Percentiles rank a stretch among this genome's conserved stretches.
phyloP scores from a whole-genome alignment of 768 basidiomycete species.

The Mrakia blollopis region DNA sequence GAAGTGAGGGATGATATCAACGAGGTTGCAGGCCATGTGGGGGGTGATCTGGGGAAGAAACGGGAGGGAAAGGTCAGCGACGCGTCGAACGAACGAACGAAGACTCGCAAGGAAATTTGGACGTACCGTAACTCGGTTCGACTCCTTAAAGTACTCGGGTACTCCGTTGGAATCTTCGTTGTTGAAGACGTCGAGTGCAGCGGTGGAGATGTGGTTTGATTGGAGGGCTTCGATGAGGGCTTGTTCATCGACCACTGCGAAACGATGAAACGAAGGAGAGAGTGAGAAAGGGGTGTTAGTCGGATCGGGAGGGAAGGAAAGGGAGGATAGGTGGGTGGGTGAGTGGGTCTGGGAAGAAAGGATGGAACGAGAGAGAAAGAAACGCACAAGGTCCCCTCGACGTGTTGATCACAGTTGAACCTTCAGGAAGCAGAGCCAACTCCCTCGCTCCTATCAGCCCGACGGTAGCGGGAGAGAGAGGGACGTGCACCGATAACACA shows the following conservation, averaged over 20 bases:
- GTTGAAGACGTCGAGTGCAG: constrained; percentile 61
- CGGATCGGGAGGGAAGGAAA: neutral
- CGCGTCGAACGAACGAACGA: neutral
- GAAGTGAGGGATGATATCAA: constrained; percentile 6
- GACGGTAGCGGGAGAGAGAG: constrained; percentile 53
- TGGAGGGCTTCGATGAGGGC: constrained; percentile 54
- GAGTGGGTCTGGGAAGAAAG: too few relatives aligned
- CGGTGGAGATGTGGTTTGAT: constrained; percentile 54
- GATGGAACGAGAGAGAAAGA: neutral
- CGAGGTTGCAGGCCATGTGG: constrained; percentile 10
- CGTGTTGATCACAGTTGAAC: constrained; percentile 62
- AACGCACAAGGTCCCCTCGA: constrained; percentile 53
- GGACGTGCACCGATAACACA: constrained; percentile 60
- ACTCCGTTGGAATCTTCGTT: constrained; percentile 15
- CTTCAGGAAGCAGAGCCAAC: constrained; percentile 54
- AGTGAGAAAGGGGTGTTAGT: neutral
- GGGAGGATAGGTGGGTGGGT: too few relatives aligned
- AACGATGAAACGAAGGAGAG: neutral
- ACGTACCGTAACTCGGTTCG: constrained; percentile 43
- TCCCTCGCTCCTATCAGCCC: constrained; percentile 53
- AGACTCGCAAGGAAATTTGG: constrained; percentile 41
- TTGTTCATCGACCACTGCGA: constrained; percentile 5
- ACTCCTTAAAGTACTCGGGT: neutral
- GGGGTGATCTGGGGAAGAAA: neutral
- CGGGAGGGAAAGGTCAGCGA: neutral